Base-by-base conservation (phyloP, 805 yeast species). In the Grigorovia humatica region DNA sequence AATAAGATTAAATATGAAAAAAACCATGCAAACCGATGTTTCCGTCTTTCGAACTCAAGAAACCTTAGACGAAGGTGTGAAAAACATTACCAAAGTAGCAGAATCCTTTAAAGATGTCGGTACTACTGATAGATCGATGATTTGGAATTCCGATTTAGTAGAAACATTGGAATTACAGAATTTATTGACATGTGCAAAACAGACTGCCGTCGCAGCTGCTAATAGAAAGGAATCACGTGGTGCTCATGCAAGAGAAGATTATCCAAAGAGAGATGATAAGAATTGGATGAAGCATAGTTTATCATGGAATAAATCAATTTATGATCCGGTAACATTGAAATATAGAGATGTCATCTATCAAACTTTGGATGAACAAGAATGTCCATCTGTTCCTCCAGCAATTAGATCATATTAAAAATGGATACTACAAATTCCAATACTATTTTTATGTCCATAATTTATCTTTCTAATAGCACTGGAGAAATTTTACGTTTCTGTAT, bases 221-320 rank as follows among this genome's bases (percentile, higher is more conserved):
- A 95, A 88, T 52, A 88, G 99, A 79, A 83, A 78, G 66, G 99
- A 91, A 76, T 89, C 97, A 42, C 88, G 99, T 78, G 99, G 99
- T 76, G 98, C 99, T 48, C 99, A 91, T 68, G 97, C 99, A 54
- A 85, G 98, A 78, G 99, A 91, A 73, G 99, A 91, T 72, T 90
- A 73, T 76, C 97, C 96, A 65, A 83, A 81, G 57, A 88, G 99
- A 81, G 96, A 91, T 68, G 99, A 91, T 70, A 89, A 68, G 52
- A 77, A 89, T 79, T 91, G 99, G 99, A 88, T 88, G 91, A 93
- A 91, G 77, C 99, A 91, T 74, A 78, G 97, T 48, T 75, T 91
- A 67, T 88, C 97, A 49, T 91, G 93, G 89, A 98, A 93, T 77
- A 65, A 71, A 52, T 69, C 73, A 29, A 76, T 76, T 55, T 95